A percentile compares a stretch with the other conserved stretches of the same genome.
phyloP scores from a whole-genome alignment of 2,329 filamentous ascomycete genomes.

The Pseudopithomyces maydicus region DNA sequence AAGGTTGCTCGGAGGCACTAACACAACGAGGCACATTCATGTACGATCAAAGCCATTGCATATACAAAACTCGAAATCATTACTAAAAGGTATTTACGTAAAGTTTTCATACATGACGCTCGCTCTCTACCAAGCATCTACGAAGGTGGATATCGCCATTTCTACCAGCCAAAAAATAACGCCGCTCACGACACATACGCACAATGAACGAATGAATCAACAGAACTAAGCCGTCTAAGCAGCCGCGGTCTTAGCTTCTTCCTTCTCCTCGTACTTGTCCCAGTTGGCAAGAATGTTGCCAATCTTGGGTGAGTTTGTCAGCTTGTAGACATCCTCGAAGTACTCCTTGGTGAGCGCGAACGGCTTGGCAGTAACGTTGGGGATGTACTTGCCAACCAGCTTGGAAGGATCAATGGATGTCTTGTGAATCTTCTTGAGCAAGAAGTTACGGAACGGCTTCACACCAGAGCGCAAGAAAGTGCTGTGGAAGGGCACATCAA shows the following conservation, averaged over 20 bases:
- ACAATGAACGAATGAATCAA: not conserved
- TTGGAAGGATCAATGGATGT: conserved; percentile 97
- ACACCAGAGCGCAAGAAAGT: conserved; percentile 97
- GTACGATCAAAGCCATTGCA: not conserved
- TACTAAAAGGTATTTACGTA: conserved; percentile 6
- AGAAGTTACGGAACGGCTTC: conserved; percentile 97
- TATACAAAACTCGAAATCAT: not conserved
- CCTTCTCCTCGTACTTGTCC: conserved; percentile 57
- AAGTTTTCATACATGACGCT: conserved; percentile 2
- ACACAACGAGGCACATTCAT: too few species aligned
- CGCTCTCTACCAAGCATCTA: conserved; percentile 6
- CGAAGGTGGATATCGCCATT: conserved; percentile 13
- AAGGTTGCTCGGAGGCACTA: too few species aligned
- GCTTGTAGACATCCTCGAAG: conserved; percentile 96
- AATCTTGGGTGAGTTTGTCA: conserved; percentile 83
- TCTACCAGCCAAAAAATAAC: conserved; percentile 6
- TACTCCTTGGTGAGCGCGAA: conserved; percentile 98
- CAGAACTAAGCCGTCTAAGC: conserved; percentile 8
- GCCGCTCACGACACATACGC: conserved; percentile 1
- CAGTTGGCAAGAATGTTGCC: conserved; percentile 81
- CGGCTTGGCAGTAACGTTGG: conserved; percentile 94
- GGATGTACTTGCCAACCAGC: conserved; percentile 97
- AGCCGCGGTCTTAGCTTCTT: conserved; percentile 32
- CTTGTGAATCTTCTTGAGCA: conserved; percentile 99
- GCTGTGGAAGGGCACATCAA: conserved; percentile 98